Evolutionary conservation across 2,329 filamentous ascomycete genomes (phyloP).

Genomic region (Colletotrichum liriopes): DNA sequence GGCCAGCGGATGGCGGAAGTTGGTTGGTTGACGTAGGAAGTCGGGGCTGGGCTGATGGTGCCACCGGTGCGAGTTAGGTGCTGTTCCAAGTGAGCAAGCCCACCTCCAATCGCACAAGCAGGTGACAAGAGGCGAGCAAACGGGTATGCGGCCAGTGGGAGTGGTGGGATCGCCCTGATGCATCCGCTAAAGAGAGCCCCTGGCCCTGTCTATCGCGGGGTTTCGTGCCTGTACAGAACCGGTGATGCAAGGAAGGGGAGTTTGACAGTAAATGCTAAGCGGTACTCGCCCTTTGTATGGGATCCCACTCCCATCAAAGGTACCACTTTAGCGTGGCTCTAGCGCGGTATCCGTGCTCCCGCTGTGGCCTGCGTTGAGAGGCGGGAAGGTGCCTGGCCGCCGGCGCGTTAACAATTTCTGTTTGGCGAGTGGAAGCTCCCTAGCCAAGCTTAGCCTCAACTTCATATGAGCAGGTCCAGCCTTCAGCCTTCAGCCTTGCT

Average conservation of each 20-base stretch:
- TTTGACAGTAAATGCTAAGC: slow-evolving; percentile 25
- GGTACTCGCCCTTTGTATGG: slow-evolving; percentile 7
- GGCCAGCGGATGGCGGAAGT: slow-evolving; percentile 25
- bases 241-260: slow-evolving; percentile 27
- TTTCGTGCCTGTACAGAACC: slow-evolving; percentile 35
- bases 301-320: neutral
- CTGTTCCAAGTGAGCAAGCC: slow-evolving; percentile 13
- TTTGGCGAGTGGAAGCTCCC: slow-evolving; percentile 21
- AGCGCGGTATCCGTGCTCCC: slow-evolving; percentile 33
- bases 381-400: slow-evolving; percentile 25
- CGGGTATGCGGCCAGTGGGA: slow-evolving; percentile 21
- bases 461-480: slow-evolving; percentile 20
- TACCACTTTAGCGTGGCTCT: slow-evolving; percentile 39
- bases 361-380: slow-evolving; percentile 14
- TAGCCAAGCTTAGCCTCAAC: slow-evolving; percentile 14
- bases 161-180: slow-evolving; percentile 40
- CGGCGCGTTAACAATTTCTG: slow-evolving; percentile 39
- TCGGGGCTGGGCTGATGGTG: slow-evolving; percentile 5
- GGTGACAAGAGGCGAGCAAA: slow-evolving; percentile 18
- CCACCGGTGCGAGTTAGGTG: neutral
- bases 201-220: slow-evolving; percentile 42
- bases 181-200: slow-evolving; percentile 40
- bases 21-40: slow-evolving; percentile 32
- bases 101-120: neutral
- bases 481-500: slow-evolving; percentile 37